phyloP scores from a whole-genome alignment of 2,329 filamentous ascomycete species.

The Chaetomium globosum region DNA sequence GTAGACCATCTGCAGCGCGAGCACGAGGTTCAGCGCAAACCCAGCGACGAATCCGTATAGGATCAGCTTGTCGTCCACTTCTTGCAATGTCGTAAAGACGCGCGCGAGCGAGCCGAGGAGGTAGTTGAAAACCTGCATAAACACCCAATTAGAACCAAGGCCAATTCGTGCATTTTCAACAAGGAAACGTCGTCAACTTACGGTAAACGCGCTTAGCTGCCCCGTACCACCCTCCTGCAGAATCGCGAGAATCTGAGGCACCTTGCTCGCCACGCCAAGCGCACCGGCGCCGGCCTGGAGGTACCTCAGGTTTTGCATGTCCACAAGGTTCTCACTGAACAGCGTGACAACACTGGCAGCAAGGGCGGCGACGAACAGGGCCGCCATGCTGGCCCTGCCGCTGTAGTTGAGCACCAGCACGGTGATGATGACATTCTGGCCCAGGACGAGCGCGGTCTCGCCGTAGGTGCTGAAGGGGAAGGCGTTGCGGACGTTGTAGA shows the following conservation, averaged over 20 bases:
- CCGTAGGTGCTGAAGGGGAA: slow-evolving; percentile 98
- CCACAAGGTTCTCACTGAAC: slow-evolving; percentile 66
- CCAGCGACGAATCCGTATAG: slow-evolving; percentile 92
- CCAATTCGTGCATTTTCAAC: background rate
- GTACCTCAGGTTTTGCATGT: slow-evolving; percentile 68
- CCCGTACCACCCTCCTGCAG: slow-evolving; percentile 85
- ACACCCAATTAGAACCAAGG: slow-evolving; percentile 20
- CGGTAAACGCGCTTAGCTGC: slow-evolving; percentile 93
- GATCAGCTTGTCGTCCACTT: slow-evolving; percentile 95
- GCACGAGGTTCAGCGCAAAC: slow-evolving; percentile 82
- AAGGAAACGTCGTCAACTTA: slow-evolving; percentile 53
- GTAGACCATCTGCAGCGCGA: slow-evolving; percentile 89
- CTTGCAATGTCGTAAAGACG: slow-evolving; percentile 96
- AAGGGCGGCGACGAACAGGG: slow-evolving; percentile 75
- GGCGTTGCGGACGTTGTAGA: slow-evolving; percentile 86
- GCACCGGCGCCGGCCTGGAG: slow-evolving; percentile 83
- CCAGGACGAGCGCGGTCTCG: slow-evolving; percentile 88
- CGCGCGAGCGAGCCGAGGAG: slow-evolving; percentile 87
- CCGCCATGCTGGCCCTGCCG: slow-evolving; percentile 67
- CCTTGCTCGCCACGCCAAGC: slow-evolving; percentile 83
- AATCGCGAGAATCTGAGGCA: slow-evolving; percentile 89
- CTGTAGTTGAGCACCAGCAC: slow-evolving; percentile 84
- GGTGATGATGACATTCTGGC: slow-evolving; percentile 89
- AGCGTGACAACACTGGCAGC: slow-evolving; percentile 70
- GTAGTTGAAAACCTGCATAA: slow-evolving; percentile 91